phyloP scores from a whole-genome alignment of 1,284 basidiomycete genomes.

The Trichosporon inkin region DNA sequence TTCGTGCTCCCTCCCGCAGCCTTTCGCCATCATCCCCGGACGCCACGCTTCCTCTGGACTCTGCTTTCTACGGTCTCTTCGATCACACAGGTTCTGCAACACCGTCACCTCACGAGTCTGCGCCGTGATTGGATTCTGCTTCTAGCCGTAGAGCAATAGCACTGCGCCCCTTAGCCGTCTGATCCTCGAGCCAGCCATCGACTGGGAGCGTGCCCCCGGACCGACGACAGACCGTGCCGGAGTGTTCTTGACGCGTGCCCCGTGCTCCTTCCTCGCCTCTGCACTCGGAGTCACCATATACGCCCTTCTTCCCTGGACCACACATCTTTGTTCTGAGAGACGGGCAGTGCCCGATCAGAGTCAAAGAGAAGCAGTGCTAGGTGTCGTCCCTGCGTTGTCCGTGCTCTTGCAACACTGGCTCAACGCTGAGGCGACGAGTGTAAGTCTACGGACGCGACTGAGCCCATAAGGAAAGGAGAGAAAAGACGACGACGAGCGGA shows the following conservation, averaged over 20 bases:
- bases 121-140: conserved; percentile 1
- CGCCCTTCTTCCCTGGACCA: not conserved
- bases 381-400: no score
- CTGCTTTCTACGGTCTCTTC: not conserved
- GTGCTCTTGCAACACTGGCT: no score
- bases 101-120: not conserved
- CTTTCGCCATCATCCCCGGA: not conserved
- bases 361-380: no score
- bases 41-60: not conserved
- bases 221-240: conserved; percentile 4
- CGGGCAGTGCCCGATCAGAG: no score
- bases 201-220: no score
- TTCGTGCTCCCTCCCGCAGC: not conserved
- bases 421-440: no score
- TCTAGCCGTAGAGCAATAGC: not conserved
- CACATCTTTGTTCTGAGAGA: not conserved
- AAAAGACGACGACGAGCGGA: no score
- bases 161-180: not conserved
- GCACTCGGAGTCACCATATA: not conserved
- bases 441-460: no score
- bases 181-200: not conserved
- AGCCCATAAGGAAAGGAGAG: no score
- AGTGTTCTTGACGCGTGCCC: conserved; percentile 1
- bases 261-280: not conserved
- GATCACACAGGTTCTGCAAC: not conserved